Conservation (phyloP, 2,329 filamentous ascomycete genomes). For the Aureobasidium sp. region DNA sequence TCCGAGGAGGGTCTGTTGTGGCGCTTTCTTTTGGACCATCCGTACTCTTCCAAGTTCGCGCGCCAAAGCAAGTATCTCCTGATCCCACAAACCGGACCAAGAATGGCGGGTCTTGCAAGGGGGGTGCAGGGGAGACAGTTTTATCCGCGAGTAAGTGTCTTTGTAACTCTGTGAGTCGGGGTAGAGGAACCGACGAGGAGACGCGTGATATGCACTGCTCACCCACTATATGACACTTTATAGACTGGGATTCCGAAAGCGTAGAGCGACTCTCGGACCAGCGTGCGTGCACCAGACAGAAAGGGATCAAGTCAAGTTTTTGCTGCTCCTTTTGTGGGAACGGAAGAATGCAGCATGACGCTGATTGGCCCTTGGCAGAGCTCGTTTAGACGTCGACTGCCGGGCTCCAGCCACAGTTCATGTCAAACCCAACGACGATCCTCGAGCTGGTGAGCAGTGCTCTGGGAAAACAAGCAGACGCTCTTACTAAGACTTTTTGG, state of each 20-base stretch:
- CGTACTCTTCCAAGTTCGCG: not conserved
- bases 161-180: not conserved
- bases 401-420: not conserved
- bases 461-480: not conserved
- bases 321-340: not conserved
- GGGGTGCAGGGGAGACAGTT: not conserved
- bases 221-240: not conserved
- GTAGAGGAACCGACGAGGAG: not conserved
- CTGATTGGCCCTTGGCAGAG: not conserved
- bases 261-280: not conserved
- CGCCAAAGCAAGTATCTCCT: conserved; percentile 9
- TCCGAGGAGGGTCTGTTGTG: not conserved
- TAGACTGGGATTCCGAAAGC: not conserved
- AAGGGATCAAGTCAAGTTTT: not conserved
- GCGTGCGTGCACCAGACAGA: not conserved
- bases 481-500: not conserved
- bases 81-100: not conserved
- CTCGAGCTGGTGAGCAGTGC: not conserved
- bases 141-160: too few relatives aligned
- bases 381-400: not conserved
- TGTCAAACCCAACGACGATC: conserved; percentile 4
- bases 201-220: conserved; percentile 2
- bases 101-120: not conserved
- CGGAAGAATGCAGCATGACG: not conserved
- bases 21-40: not conserved